These are phyloP conservation scores for Niveomyces coronatus DNA, from an alignment of 2,329 filamentous ascomycete species.

Conservation along the genomic window DNA sequence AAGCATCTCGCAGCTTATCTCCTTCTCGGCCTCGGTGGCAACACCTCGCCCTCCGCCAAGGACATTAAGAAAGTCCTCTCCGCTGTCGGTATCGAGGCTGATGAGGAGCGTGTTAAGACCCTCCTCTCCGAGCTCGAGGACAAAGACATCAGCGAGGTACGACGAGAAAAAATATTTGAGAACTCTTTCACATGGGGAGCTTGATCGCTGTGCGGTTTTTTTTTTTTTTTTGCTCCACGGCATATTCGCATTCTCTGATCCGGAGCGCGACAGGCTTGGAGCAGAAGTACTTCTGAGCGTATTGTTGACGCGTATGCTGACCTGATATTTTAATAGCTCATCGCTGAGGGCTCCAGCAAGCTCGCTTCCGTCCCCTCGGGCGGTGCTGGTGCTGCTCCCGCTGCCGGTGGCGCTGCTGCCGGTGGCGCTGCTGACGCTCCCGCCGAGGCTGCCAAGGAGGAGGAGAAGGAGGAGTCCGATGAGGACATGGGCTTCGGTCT, in stretches of 20 bases:
- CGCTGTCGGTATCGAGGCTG: conserved; percentile 91
- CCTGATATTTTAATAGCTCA: conserved; percentile 53
- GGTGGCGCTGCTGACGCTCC: conserved; percentile 50
- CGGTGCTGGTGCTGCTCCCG: conserved; percentile 61
- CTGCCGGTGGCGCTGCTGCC: conserved; percentile 57
- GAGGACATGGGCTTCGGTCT: conserved; percentile 72
- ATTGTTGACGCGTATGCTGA: conserved; percentile 17
- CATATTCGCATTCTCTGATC: not conserved
- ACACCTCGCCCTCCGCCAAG: conserved; percentile 71
- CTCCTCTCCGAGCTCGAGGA: conserved; percentile 84
- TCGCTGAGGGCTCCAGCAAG: conserved; percentile 81
- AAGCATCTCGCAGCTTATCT: conserved; percentile 99
- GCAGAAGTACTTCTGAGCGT: too few relatives aligned
- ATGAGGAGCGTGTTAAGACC: conserved; percentile 73
- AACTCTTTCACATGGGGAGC: not conserved
- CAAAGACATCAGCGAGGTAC: conserved; percentile 89
- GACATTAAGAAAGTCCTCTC: conserved; percentile 86
- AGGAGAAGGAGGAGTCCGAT: conserved; percentile 53
- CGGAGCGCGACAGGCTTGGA: too few relatives aligned
- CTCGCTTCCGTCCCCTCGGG: conserved; percentile 96
- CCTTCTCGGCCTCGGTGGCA: conserved; percentile 89
- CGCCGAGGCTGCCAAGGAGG: conserved; percentile 47
- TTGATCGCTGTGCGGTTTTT: too few relatives aligned
- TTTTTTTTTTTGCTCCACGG: not conserved
- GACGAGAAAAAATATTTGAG: conserved; percentile 17